These are phyloP conservation scores for Suillus placidus DNA, from an alignment of 768 basidiomycete genomes.

Conservation along the genomic window DNA sequence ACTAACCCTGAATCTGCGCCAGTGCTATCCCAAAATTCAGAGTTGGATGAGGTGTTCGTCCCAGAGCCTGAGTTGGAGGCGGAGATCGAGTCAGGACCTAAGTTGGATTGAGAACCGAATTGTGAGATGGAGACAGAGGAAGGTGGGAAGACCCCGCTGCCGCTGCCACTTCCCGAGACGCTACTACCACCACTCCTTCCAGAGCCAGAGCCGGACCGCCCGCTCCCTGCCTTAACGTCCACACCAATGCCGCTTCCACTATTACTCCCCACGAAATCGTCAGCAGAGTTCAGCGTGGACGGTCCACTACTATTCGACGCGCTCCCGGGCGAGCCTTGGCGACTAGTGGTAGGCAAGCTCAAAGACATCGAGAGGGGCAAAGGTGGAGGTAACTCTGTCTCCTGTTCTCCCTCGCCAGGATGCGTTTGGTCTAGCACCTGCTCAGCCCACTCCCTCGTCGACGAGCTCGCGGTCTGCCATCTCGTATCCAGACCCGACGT, in stretches of 20 bases:
- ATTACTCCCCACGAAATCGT: constrained; percentile 22
- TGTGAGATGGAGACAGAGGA: constrained; percentile 23
- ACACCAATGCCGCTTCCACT: constrained; percentile 17
- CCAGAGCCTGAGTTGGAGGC: constrained; percentile 21
- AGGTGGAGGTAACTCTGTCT: constrained; percentile 8
- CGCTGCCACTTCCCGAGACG: constrained; percentile 14
- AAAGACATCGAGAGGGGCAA: constrained; percentile 11
- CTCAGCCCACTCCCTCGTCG: constrained; percentile 53
- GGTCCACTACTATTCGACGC: constrained; percentile 29
- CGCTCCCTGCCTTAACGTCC: constrained; percentile 11
- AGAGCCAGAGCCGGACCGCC: constrained; percentile 7
- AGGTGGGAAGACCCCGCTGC: constrained; percentile 13
- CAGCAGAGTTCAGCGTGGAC: constrained; percentile 27
- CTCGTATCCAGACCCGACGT: constrained; percentile 20
- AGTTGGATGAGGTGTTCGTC: constrained; percentile 26
- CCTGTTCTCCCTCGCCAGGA: constrained; percentile 11
- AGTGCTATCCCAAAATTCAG: constrained; percentile 24
- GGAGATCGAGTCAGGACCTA: constrained; percentile 28
- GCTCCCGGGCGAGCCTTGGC: constrained; percentile 28
- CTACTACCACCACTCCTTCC: constrained; percentile 15
- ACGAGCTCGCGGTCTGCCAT: constrained; percentile 24
- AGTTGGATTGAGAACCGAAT: constrained; percentile 13
- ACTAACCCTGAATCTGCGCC: constrained; percentile 9
- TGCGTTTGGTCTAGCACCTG: constrained; percentile 39
- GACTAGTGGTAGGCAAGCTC: constrained; percentile 14